Evolutionary conservation across 139 green algal genomes (phyloP).

Genomic region (Chlamydomonas sp.): DNA sequence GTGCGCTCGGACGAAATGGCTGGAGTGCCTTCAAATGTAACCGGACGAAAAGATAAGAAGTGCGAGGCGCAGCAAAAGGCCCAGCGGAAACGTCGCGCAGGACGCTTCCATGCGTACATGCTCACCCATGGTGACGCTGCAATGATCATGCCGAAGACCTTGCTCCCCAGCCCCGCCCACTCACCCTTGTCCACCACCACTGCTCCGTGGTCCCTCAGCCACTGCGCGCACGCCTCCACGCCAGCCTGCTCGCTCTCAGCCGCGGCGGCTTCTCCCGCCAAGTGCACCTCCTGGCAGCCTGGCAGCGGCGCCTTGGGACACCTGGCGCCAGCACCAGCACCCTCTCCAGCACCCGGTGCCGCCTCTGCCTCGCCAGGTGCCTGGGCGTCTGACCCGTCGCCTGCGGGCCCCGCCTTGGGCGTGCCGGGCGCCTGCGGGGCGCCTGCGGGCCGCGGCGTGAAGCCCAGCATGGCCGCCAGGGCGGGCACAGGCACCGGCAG

Average conservation of each 20-base stretch:
- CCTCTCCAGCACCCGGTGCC: not conserved
- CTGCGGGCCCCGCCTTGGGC: not conserved
- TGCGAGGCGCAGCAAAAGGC: too few relatives aligned
- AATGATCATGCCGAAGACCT: not conserved
- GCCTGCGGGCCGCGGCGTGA: conserved; percentile 40
- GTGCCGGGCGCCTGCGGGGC: not conserved
- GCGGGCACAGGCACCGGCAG: conserved; percentile 63
- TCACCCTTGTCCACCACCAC: conserved; percentile 55
- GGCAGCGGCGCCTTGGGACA: conserved; percentile 43
- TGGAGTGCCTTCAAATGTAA: too few relatives aligned
- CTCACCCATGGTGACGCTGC: not conserved
- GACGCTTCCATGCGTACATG: not conserved
- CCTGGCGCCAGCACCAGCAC: not conserved
- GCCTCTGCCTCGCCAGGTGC: not conserved
- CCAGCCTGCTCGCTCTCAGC: conserved; percentile 14
- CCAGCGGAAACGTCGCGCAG: too few relatives aligned
- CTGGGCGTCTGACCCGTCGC: not conserved
- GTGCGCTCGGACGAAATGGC: not conserved
- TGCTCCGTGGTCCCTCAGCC: conserved; percentile 65
- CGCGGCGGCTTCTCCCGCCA: conserved; percentile 49
- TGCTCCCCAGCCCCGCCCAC: not conserved
- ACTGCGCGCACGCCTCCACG: conserved; percentile 46
- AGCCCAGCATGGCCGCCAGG: conserved; percentile 69
- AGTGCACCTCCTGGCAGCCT: conserved; percentile 55
- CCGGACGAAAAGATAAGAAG: too few relatives aligned